Percentiles rank a stretch among this genome's conserved stretches.
Conservation (phyloP, 177 flowering plant species). For the Vitis hybrid region DNA sequence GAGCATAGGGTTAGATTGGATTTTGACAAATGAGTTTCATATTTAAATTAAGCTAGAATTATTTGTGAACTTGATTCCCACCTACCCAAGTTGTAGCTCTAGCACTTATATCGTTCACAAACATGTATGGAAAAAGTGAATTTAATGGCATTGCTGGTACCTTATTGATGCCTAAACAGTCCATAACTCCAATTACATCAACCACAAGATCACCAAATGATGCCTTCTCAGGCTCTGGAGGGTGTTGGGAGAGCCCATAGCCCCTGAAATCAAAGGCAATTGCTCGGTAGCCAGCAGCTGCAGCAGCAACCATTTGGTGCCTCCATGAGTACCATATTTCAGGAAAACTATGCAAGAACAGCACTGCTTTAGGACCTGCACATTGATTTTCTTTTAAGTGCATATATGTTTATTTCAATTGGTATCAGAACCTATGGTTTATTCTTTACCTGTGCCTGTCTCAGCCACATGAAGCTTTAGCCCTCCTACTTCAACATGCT, state of each 20-base stretch:
- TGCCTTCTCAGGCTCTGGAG: conserved; percentile 39
- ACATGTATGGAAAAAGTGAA: no score
- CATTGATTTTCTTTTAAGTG: background rate
- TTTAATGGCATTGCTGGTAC: conserved; percentile 11
- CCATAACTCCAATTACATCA: conserved; percentile 37
- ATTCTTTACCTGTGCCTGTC: conserved; percentile 23
- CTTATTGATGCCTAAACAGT: conserved; percentile 35
- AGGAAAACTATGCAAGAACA: conserved; percentile 59
- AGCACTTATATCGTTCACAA: no score
- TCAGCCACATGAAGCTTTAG: conserved; percentile 41
- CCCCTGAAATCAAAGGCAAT: conserved; percentile 50
- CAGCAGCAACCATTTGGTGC: conserved; percentile 48
- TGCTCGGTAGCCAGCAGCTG: conserved; percentile 42
- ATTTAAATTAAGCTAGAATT: no score
- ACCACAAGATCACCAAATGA: conserved; percentile 26
- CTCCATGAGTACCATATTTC: conserved; percentile 67
- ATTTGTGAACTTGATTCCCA: no score
- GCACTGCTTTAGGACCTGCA: conserved; percentile 35
- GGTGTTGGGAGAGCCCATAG: conserved; percentile 51
- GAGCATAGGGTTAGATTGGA: no score
- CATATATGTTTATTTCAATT: no score
- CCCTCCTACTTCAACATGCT: conserved; percentile 27
- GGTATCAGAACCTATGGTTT: background rate
- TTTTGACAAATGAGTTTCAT: no score
- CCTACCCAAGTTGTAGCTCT: no score